Conservation (phyloP, 768 basidiomycete species). For the Coprinopsis cinerea region DNA sequence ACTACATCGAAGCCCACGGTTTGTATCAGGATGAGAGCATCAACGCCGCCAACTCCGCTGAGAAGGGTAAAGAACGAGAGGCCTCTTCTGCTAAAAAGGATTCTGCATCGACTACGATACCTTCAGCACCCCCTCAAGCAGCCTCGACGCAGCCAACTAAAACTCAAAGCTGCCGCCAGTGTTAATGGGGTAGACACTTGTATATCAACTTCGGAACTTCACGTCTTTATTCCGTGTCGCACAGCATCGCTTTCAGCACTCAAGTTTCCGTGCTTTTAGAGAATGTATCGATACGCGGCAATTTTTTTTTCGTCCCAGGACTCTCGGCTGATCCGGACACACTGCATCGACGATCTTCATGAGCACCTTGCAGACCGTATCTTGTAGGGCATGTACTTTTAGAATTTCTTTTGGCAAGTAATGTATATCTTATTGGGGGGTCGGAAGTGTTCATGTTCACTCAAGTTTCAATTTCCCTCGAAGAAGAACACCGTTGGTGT, state of each 20-base stretch:
- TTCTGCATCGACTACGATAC: conserved; percentile 12
- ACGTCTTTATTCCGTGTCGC: background rate
- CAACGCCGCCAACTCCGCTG: conserved; percentile 15
- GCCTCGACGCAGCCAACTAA: background rate
- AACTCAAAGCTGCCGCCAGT: background rate
- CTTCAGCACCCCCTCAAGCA: conserved; percentile 8
- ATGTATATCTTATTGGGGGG: too few relatives aligned
- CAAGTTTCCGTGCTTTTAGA: too few relatives aligned
- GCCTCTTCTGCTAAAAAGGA: conserved; percentile 22
- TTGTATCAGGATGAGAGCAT: conserved; percentile 62
- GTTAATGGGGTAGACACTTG: background rate
- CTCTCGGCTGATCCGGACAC: background rate
- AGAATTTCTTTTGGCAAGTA: too few relatives aligned
- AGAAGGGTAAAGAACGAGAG: conserved; percentile 34
- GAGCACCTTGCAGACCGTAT: background rate
- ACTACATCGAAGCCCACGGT: conserved; percentile 87
- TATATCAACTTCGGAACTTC: background rate
- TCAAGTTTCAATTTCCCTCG: too few relatives aligned
- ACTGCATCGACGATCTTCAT: background rate
- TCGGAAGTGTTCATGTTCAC: too few relatives aligned
- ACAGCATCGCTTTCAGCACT: background rate
- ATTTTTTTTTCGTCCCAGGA: background rate
- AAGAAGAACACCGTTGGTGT: too few relatives aligned
- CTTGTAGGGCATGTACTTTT: background rate
- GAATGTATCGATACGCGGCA: background rate